Base-by-base conservation (phyloP, 202 grass and related monocot genomes). In the Carex sylvatica region DNA sequence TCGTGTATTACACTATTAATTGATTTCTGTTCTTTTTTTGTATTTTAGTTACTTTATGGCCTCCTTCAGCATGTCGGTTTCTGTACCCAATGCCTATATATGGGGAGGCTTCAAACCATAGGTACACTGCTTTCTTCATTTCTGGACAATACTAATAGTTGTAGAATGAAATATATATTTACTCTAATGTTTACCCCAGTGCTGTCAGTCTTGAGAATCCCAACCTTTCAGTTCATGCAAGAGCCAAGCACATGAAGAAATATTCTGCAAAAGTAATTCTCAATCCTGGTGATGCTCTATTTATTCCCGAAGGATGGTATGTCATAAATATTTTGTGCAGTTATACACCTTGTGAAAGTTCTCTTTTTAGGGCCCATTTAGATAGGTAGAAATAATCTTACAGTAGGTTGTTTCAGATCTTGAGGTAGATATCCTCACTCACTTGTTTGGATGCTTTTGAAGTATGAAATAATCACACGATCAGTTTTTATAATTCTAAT, bases 241-340 rank as follows among this genome's bases (percentile, higher is more conserved):
- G 92, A 90, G 92, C 92, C 84, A 91, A 82, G 82, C 60, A 85
- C 61, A 88, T 87, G 82, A 87, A 91, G 31, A 89, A 91, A 33
- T 87, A 91, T 88, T 95, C 95, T 66, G 79, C 95, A 83, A 95
- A 79, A 75, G 80, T 98, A 0, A 10, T 88, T 88, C 91, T 98
- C 47, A 87, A 86, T 69, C 53, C 85, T 30, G 92, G 95, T 0
- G 92, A 98, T 85, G 87, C 64, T 86, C 87, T 98, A 83, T 98
- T 95, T 82, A 98, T 98, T 90, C 95, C 95, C 58, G 95, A 98
- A 93, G 95, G 95, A 95, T 98, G 95, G 95, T 98, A 90, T 40
- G 85, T 11, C 14, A 86, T 76, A 84, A 80, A 55, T 47, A 23
- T 86, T 75, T 52, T 85, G 51, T 68, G 28, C 18, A 47, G 14